Evolutionary conservation across 164 flowering plant genomes (phyloP), one percentile per base, ranked within the genome.

Genomic region (Umbellularia californica): DNA sequence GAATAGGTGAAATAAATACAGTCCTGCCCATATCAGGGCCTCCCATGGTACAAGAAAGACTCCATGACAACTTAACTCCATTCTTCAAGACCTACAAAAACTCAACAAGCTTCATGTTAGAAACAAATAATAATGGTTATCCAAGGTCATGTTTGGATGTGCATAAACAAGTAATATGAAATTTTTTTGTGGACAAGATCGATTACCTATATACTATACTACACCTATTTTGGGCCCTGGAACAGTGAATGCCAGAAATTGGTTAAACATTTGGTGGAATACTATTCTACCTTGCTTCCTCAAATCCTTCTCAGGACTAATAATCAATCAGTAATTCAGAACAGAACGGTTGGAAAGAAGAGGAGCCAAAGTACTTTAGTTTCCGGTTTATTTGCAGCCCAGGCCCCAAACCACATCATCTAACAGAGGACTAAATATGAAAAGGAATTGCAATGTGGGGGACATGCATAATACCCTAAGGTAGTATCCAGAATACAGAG

Each of bases 31-130:
- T 76, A 70, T 83, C 66, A 79, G 96, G 98, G 78, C 76, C 81
- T 28, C 97, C 98, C 89, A 95, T 72, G 28, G 92, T 87, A 77
- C 77, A 75, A 2, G 87, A 85, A 69, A 93, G 90, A 77, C 81
- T 84, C 75, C 88, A 83, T 35, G 99, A 93, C 73, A 93, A 80
- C 65, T 85, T 82, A 76, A 86, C 92, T 75, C 76, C 92, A 82
- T 87, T 84, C 82, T 88, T 91, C 68, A 72, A 62, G 73, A 91
- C 86, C 98, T 95, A 82, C 78, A 82, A 73, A 62, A 64, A 55
- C 60, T 14, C 60, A 20, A 55, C n/a, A 55, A 15, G 20, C n/a
- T 55, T 55, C 20, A 55, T 15, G n/a, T 17, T 55, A 55, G 20
- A 55, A 11, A 55, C n/a, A 55, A 55, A 15, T 20, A 3, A 20